phyloP scores from a whole-genome alignment of 1,284 basidiomycete species.

The Veloboletus limbatus region DNA sequence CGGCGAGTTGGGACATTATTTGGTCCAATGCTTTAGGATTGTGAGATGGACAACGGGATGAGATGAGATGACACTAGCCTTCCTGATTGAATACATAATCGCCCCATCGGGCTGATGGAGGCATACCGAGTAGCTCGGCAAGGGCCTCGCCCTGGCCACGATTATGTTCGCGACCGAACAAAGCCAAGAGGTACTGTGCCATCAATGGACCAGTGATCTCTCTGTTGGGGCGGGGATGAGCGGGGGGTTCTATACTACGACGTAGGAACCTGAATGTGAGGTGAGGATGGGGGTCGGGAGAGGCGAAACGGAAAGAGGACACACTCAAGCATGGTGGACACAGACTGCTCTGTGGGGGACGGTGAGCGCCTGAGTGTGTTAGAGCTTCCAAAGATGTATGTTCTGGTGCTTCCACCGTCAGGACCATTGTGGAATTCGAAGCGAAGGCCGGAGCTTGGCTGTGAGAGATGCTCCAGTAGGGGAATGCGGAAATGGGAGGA shows the following conservation, averaged over 20 bases:
- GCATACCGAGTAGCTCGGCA: constrained; percentile 35
- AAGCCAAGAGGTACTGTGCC: constrained; percentile 66
- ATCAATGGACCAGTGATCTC: constrained; percentile 60
- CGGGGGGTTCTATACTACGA: constrained; percentile 25
- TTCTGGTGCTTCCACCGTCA: constrained; percentile 37
- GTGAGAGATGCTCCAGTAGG: background rate
- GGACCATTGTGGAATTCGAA: constrained; percentile 41
- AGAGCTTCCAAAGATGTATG: constrained; percentile 44
- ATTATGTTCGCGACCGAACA: constrained; percentile 50
- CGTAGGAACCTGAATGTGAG: constrained; percentile 37
- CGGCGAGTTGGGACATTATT: constrained; percentile 76
- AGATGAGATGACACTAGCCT: constrained; percentile 41
- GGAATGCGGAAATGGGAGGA: background rate
- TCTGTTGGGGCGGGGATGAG: constrained; percentile 31
- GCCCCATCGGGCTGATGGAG: constrained; percentile 52
- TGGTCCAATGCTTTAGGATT: constrained; percentile 61
- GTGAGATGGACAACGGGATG: constrained; percentile 8
- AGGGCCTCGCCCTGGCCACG: constrained; percentile 40
- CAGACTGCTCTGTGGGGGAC: constrained; percentile 15
- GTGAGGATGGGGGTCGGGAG: background rate
- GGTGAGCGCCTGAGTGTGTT: constrained; percentile 29
- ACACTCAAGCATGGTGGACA: constrained; percentile 52
- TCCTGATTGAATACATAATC: constrained; percentile 84
- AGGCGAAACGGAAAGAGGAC: constrained; percentile 13
- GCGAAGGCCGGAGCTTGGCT: constrained; percentile 30